phyloP scores from a whole-genome alignment of 2,329 filamentous ascomycete species.

The Ilyonectria robusta region DNA sequence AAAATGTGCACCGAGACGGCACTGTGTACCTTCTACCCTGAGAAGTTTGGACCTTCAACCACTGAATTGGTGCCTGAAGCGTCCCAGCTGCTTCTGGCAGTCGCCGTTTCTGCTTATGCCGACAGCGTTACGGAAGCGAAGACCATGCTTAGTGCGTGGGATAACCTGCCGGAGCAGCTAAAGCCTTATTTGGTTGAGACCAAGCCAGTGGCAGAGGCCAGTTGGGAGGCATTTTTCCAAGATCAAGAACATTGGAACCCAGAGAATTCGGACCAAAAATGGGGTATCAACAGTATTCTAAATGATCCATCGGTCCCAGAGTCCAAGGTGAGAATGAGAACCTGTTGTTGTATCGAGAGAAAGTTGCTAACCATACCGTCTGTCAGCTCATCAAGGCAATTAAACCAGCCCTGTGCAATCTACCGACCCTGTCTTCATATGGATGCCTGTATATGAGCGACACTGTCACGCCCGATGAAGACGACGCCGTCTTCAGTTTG shows the following conservation, averaged over 20 bases:
- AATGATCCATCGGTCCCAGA: constrained; percentile 1
- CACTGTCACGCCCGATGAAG: constrained; percentile 3
- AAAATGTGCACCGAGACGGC: constrained; percentile 6
- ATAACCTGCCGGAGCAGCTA: constrained; percentile 6
- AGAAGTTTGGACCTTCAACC: neutral
- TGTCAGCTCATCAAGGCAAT: neutral
- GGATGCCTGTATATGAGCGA: constrained; percentile 16
- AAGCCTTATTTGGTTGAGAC: neutral
- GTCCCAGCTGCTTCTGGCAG: neutral
- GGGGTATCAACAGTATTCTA: constrained; percentile 12
- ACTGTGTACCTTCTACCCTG: constrained; percentile 4
- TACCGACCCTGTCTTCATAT: constrained; percentile 10
- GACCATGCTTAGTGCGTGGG: constrained; percentile 4
- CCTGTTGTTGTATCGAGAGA: neutral
- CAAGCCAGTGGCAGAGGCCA: neutral
- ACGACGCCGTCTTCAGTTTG: constrained; percentile 14
- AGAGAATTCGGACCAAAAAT: constrained; percentile 11
- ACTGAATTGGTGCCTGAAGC: neutral
- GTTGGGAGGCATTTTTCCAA: constrained; percentile 15
- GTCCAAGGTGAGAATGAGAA: neutral
- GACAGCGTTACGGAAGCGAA: constrained; percentile 1
- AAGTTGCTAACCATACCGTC: neutral
- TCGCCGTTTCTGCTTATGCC: constrained; percentile 13
- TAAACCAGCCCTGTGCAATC: constrained; percentile 6
- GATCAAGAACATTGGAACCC: constrained; percentile 9